Evolutionary conservation across 768 basidiomycete genomes (phyloP).

Genomic region (Tylopilus vinaceipallidus): DNA sequence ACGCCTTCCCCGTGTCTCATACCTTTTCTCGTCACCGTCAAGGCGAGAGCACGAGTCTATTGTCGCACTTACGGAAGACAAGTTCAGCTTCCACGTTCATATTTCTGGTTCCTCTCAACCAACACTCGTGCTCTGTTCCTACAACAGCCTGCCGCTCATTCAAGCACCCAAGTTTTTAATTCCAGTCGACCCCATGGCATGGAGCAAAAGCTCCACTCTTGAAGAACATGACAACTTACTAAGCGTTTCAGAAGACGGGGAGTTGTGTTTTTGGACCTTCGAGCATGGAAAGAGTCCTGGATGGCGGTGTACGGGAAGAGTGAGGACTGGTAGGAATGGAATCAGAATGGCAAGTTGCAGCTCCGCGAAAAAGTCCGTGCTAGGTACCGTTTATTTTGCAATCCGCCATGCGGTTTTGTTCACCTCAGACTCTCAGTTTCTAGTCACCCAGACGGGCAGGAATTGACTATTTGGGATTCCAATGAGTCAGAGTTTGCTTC

Average conservation of each 20-base stretch:
- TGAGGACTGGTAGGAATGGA: constrained; percentile 64
- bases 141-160: constrained; percentile 51
- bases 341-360: constrained; percentile 80
- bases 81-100: constrained; percentile 57
- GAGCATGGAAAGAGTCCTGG: constrained; percentile 36
- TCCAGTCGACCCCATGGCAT: constrained; percentile 87
- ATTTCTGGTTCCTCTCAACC: constrained; percentile 36
- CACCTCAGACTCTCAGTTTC: constrained; percentile 48
- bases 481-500: constrained; percentile 91
- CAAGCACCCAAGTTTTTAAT: constrained; percentile 53
- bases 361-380: constrained; percentile 86
- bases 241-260: constrained; percentile 73
- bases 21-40: constrained; percentile 67
- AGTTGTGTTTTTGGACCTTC: constrained; percentile 85
- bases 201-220: constrained; percentile 52
- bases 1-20: constrained; percentile 50
- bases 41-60: constrained; percentile 51
- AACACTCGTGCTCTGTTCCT: constrained; percentile 46
- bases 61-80: constrained; percentile 63
- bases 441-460: constrained; percentile 56
- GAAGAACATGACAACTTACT: constrained; percentile 70
- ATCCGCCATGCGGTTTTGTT: not conserved
- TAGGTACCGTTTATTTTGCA: constrained; percentile 53
- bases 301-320: constrained; percentile 72
- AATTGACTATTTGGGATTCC: constrained; percentile 96